Percentiles rank a stretch among this genome's conserved stretches.
These are phyloP conservation scores for Maudiozyma pseudohumilis DNA, from an alignment of 805 yeast species.

Conservation along the genomic window DNA sequence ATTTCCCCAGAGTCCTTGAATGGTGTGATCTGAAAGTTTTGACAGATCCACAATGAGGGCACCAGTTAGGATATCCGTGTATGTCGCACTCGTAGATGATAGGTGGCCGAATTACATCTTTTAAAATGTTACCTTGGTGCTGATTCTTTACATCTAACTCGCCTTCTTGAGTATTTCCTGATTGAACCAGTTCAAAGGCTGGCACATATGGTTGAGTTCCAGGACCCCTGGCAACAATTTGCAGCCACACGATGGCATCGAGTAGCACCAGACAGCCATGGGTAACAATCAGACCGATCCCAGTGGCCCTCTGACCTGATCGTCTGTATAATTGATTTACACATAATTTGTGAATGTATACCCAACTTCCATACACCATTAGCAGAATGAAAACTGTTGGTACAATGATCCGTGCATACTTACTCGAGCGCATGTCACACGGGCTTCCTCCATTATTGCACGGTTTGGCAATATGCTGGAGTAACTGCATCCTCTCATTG, in stretches of 20 bases:
- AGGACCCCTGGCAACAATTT: conserved; percentile 16
- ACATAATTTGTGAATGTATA: conserved; percentile 36
- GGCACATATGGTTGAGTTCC: conserved; percentile 21
- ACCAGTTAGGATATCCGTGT: conserved; percentile 70
- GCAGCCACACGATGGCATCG: conserved; percentile 15
- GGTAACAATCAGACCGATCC: conserved; percentile 17
- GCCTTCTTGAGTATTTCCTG: not conserved
- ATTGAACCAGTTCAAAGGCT: conserved; percentile 13
- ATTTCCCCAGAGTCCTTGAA: conserved; percentile 42
- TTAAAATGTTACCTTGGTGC: not conserved
- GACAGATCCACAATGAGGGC: conserved; percentile 53
- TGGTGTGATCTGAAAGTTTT: conserved; percentile 67
- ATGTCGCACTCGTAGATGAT: conserved; percentile 55
- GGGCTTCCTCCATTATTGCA: too few species aligned
- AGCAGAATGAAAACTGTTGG: conserved; percentile 3
- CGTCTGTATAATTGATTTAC: conserved; percentile 21
- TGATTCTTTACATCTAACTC: too few species aligned
- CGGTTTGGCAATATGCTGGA: too few species aligned
- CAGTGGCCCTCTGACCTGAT: conserved; percentile 9
- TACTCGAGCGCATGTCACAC: too few species aligned
- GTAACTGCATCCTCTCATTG: too few species aligned
- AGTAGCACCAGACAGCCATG: conserved; percentile 10
- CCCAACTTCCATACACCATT: conserved; percentile 36
- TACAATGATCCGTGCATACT: not conserved
- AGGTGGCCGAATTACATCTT: conserved; percentile 37